Evolutionary conservation across 2,329 filamentous ascomycete species (phyloP), one percentile per base, ranked within the genome.

Genomic region (Alternaria incomplexa): DNA sequence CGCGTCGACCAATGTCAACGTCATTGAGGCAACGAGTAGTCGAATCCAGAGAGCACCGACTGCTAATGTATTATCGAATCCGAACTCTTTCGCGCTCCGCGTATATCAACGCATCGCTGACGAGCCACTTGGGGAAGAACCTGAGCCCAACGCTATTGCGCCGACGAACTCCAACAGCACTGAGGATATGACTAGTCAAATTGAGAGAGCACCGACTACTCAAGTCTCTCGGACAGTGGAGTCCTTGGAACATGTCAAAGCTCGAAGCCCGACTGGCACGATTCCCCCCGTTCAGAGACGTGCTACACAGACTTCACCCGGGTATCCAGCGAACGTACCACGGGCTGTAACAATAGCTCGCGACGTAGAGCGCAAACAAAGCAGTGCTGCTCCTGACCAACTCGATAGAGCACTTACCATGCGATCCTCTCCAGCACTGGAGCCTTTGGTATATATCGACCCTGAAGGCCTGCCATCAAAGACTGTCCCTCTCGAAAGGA

Each of bases 361-460:
- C 36, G 36, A 17, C 15, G 36, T 40, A 17, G 36, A 40, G 36
- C 36, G 36, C 36, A 40, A 40, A 40, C 15, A 40, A 17, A 40
- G n/a, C 15, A 40, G 8, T 40, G 36, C 36, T 17, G 23, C 47
- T 50, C 47, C 36, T 40, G 25, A 28, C 17, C n/a, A 30, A 20
- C 13, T 52, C 25, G 23, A 58, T n/a, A 60, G 58, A 58, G 40
- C 56, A 56, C 57, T 56, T 11, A 67, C 62, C 17, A 43, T 48
- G 9, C 30, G 57, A 25, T 46, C 66, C 8, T 56, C 59, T 40
- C 60, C 50, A 46, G 64, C 56, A n/a, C 43, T 67, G 55, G 63
- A 57, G 11, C 47, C 55, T 50, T 6, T 59, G 54, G 40, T 40
- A 20, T 22, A 22, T 23, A 10, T 23, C 15, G 52, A 40, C n/a